These are phyloP conservation scores for Amaranthus hypochondriacus DNA, from an alignment of 148 eudicot genomes.

Conservation along the genomic window DNA sequence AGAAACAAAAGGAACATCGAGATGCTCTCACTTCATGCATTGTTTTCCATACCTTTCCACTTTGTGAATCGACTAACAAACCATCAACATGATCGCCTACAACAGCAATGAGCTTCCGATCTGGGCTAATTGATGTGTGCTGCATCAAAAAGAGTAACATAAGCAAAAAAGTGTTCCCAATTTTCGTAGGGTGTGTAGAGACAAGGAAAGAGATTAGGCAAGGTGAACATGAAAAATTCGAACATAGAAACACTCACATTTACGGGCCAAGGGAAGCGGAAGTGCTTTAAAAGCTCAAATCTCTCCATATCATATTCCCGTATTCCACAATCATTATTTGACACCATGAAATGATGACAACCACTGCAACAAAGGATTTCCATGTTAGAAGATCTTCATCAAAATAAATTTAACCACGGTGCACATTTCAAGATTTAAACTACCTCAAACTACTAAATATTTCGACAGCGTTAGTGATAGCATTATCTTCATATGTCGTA, in stretches of 20 bases:
- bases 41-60: conserved; percentile 56
- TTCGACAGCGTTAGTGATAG: conserved; percentile 85
- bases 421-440: neutral
- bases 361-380: conserved; percentile 45
- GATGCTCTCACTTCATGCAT: neutral
- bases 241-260: conserved; percentile 50
- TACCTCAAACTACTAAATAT: conserved; percentile 70
- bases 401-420: neutral
- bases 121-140: conserved; percentile 90
- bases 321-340: conserved; percentile 77
- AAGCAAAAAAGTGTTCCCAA: neutral
- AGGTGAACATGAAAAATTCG: too few relatives aligned
- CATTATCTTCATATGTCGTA: conserved; percentile 78
- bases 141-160: conserved; percentile 30
- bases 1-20: too few relatives aligned
- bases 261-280: conserved; percentile 82
- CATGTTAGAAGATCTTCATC: neutral
- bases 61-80: conserved; percentile 61
- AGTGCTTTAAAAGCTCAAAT: conserved; percentile 69
- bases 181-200: neutral
- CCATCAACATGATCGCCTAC: conserved; percentile 80
- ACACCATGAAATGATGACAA: conserved; percentile 65
- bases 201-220: too few relatives aligned
- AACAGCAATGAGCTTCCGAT: conserved; percentile 57
- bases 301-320: conserved; percentile 84